Base-by-base conservation (phyloP, 768 basidiomycete genomes). In the Boletus pseudo-olivaceus region DNA sequence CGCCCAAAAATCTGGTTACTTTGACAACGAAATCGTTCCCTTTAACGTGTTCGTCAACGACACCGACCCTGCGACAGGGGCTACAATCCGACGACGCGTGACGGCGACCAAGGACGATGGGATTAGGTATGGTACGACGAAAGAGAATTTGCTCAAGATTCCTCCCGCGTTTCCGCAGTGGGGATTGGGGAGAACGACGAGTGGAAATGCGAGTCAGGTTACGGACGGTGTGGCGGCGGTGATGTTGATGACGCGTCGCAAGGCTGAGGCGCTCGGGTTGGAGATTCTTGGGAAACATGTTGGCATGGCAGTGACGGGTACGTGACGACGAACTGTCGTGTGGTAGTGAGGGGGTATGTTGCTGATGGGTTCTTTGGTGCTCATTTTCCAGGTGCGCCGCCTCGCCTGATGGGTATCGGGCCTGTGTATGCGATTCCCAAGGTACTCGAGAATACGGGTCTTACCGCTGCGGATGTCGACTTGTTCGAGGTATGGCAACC, bases 331-430 rank as follows among this genome's bases (percentile, higher is more conserved):
- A 40, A 20, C 14, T 32, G 47, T 47, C 4, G 23, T 23, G 23
- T 23, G 23, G 23, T 23, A 23, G 23, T 23, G 23, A 23, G 23
- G 23, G 23, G 23, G 23, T 23, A 23, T 23, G 23, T 23, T 23
- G 23, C 23, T 23, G 23, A 23, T 23, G 23, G 4, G 23, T 2
- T 47, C 5, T 38, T 58, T 30, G 32, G n/a, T 38, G 23, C 32
- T 14, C 30, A 4, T 40, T 34, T 34, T 3, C 20, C 52, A 82
- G 88, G 89, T 49, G 74, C 85, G 15, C 78, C 88, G 2, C 93
- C 93, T 1, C 82, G 90, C 19, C 79, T 94, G 41, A 94, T 94
- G 92, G 90, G 90, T 47, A 78, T 95, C 65, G 94, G 91, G 1
- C 95, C 95, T 3, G 77, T 80, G 0, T 82, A 80, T 62, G 94